phyloP scores from a whole-genome alignment of 176 grass and related monocot species.

The Alloteropsis semialata region DNA sequence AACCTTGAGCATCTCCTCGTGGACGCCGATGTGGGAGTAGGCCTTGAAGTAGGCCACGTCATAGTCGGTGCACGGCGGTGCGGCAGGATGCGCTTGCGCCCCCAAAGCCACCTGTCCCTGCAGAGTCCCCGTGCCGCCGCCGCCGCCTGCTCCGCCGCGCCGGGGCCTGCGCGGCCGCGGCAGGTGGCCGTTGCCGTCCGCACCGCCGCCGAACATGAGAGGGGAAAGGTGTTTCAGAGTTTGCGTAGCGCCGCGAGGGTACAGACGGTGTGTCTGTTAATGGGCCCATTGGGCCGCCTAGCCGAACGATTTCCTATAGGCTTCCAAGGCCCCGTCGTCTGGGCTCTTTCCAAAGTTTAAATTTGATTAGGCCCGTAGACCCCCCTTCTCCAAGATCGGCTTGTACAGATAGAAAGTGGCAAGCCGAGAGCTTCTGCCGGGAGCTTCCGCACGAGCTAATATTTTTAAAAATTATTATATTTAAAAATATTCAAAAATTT shows the following conservation, averaged over 20 bases:
- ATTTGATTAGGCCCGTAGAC: no score
- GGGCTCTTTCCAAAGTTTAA: no score
- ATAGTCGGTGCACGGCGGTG: constrained; percentile 80
- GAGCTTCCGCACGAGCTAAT: no score
- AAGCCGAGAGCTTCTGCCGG: no score
- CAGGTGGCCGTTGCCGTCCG: constrained; percentile 48
- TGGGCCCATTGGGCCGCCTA: no score
- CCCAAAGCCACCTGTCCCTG: background rate
- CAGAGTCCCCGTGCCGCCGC: constrained; percentile 1
- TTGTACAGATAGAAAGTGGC: no score
- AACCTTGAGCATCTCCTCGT: constrained; percentile 99
- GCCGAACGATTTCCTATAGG: no score
- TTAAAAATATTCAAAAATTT: no score
- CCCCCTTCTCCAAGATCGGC: no score
- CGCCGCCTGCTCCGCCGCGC: constrained; percentile 18
- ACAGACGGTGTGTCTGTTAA: background rate
- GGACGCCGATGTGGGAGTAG: constrained; percentile 81
- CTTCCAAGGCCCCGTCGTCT: no score
- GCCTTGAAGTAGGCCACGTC: constrained; percentile 92
- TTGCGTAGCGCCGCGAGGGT: background rate
- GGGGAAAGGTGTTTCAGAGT: constrained; percentile 4
- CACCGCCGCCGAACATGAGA: constrained; percentile 50
- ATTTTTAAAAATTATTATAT: no score
- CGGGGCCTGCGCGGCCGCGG: constrained; percentile 60
- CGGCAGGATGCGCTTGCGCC: constrained; percentile 13